These are phyloP conservation scores for Trametes punicea DNA, from an alignment of 768 basidiomycete genomes.

Conservation along the genomic window DNA sequence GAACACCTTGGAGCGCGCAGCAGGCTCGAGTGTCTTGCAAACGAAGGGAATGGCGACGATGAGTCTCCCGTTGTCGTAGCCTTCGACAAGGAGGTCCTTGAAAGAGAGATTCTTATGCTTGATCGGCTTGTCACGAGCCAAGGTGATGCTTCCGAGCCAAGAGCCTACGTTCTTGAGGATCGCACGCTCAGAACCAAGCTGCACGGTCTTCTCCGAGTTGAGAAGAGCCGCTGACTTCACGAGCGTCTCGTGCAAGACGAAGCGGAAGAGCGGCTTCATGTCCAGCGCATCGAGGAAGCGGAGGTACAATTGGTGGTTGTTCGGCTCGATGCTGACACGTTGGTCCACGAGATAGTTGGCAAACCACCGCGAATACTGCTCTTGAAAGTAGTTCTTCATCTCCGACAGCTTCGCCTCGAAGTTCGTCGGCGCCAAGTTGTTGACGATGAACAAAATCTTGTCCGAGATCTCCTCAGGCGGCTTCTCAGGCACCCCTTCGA, in stretches of 20 bases:
- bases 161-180: slow-evolving; percentile 91
- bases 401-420: slow-evolving; percentile 85
- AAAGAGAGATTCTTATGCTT: slow-evolving; percentile 91
- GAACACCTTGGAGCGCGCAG: slow-evolving; percentile 88
- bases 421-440: slow-evolving; percentile 93
- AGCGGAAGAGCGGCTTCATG: slow-evolving; percentile 59
- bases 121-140: slow-evolving; percentile 91
- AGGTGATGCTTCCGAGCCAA: slow-evolving; percentile 92
- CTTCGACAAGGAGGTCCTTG: slow-evolving; percentile 96
- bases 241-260: slow-evolving; percentile 92
- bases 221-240: slow-evolving; percentile 81
- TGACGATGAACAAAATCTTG: slow-evolving; percentile 95
- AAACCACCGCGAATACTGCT: slow-evolving; percentile 89
- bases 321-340: slow-evolving; percentile 92
- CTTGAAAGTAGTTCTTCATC: slow-evolving; percentile 81
- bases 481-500: slow-evolving; percentile 57
- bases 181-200: slow-evolving; percentile 79
- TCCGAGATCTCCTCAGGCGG: slow-evolving; percentile 90
- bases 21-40: slow-evolving; percentile 93
- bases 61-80: slow-evolving; percentile 86
- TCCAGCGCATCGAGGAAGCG: slow-evolving; percentile 88
- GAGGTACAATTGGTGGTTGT: slow-evolving; percentile 94
- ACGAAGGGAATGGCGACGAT: slow-evolving; percentile 97
- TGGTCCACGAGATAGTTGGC: slow-evolving; percentile 97
- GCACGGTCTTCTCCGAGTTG: slow-evolving; percentile 88